Evolutionary conservation across 1,284 basidiomycete species (phyloP).

Genomic region (Ceratobasidium sp.): DNA sequence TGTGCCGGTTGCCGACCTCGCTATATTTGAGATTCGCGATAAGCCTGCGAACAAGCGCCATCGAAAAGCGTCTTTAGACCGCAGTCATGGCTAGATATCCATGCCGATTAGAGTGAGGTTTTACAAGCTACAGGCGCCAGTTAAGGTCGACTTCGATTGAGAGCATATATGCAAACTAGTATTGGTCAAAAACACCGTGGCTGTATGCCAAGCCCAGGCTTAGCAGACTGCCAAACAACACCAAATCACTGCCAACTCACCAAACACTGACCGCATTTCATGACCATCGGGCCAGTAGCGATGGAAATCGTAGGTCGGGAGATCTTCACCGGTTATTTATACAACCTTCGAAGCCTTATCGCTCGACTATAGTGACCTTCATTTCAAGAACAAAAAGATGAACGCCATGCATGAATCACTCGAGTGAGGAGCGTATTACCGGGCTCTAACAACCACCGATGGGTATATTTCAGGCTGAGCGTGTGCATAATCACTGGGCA

Average conservation of each 20-base stretch:
- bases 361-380: constrained; percentile 60
- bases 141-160: too few relatives aligned
- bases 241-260: constrained; percentile 64
- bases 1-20: constrained; percentile 16
- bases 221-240: background rate
- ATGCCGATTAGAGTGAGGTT: background rate
- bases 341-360: constrained; percentile 74
- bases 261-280: constrained; percentile 85
- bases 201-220: background rate
- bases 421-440: constrained; percentile 73
- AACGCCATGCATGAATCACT: constrained; percentile 52
- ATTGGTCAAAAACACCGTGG: constrained; percentile 33
- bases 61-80: background rate
- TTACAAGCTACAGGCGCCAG: constrained; percentile 6
- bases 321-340: constrained; percentile 65
- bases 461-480: constrained; percentile 83
- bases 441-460: constrained; percentile 65
- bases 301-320: constrained; percentile 79
- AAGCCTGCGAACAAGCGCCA: constrained; percentile 16
- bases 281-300: constrained; percentile 85
- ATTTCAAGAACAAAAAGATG: background rate
- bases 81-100: constrained; percentile 17
- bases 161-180: background rate
- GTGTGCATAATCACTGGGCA: constrained; percentile 83
- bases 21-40: constrained; percentile 11